A percentile compares a stretch with the other conserved stretches of the same genome.
These are phyloP conservation scores for Diplodia scrobiculata DNA, from an alignment of 2,329 filamentous ascomycete genomes.

Conservation along the genomic window DNA sequence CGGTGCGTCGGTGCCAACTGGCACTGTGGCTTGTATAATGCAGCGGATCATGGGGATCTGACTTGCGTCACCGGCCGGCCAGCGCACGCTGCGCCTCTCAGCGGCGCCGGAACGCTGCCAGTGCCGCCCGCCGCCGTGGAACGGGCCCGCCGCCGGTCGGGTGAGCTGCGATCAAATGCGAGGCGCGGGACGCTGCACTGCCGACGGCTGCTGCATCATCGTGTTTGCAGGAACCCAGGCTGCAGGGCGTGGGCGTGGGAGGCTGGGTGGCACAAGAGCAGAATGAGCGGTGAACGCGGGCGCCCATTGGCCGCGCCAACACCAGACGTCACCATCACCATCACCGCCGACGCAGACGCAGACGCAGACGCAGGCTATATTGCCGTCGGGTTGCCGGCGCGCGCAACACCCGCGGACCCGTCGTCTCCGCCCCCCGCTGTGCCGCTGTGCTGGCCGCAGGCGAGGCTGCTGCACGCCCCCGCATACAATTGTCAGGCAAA, in stretches of 20 bases:
- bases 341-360: too few relatives aligned
- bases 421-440: background rate
- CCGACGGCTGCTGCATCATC: background rate
- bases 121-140: conserved; percentile 1
- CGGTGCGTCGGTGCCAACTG: conserved; percentile 43
- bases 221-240: background rate
- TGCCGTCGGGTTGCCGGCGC: background rate
- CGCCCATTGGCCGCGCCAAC: conserved; percentile 9
- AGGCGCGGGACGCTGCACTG: background rate
- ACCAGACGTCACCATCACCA: background rate
- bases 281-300: conserved; percentile 16
- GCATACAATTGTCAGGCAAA: background rate
- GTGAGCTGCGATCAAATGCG: background rate
- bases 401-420: background rate
- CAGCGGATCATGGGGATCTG: conserved; percentile 23
- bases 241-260: background rate
- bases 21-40: conserved; percentile 36
- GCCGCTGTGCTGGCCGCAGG: too few relatives aligned
- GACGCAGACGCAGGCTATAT: too few relatives aligned
- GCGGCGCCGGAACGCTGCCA: conserved; percentile 11
- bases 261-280: conserved; percentile 10
- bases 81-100: conserved; percentile 3
- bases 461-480: background rate
- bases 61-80: conserved; percentile 25
- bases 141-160: background rate